A percentile compares a stretch with the other conserved stretches of the same genome.
Conservation (phyloP, 495 filamentous ascomycete genomes). For the Aspergillus nidulans region DNA sequence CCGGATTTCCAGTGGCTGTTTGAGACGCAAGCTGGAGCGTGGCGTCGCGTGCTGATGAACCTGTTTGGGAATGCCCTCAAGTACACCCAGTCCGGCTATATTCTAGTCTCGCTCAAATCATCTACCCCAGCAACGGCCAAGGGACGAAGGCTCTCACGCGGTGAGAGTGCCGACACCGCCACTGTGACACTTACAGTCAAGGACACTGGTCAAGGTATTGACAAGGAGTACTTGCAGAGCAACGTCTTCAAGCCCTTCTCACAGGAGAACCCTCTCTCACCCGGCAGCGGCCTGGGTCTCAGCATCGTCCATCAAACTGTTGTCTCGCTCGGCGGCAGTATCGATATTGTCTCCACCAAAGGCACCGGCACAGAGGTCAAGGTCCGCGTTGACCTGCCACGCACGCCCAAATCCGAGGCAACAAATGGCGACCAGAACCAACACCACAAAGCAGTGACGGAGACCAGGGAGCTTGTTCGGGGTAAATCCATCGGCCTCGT, state of each 20-base stretch:
- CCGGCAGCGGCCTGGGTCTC: slow-evolving; percentile 41
- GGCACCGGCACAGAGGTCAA: slow-evolving; percentile 14
- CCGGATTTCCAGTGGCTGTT: slow-evolving; percentile 48
- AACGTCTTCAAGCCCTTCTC: slow-evolving; percentile 44
- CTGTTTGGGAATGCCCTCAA: slow-evolving; percentile 44
- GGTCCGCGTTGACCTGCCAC: neutral
- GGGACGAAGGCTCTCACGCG: neutral
- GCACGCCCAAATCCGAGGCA: neutral
- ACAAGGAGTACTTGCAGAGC: slow-evolving; percentile 36
- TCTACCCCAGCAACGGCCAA: neutral
- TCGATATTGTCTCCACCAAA: slow-evolving; percentile 35
- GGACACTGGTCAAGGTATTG: slow-evolving; percentile 36
- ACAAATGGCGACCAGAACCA: neutral
- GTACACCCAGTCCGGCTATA: slow-evolving; percentile 39
- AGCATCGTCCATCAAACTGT: slow-evolving; percentile 42
- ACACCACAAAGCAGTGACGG: neutral
- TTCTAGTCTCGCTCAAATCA: slow-evolving; percentile 25
- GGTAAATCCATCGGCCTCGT: slow-evolving; percentile 5
- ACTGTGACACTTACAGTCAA: slow-evolving; percentile 13
- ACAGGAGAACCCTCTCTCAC: slow-evolving; percentile 43
- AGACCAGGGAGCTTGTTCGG: neutral
- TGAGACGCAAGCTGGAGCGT: slow-evolving; percentile 55
- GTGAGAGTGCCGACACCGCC: neutral
- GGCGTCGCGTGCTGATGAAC: slow-evolving; percentile 49
- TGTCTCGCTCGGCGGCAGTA: slow-evolving; percentile 33